Percentiles rank a stretch among this genome's conserved stretches.
These are phyloP conservation scores for Annulohypoxylon stygium DNA, from an alignment of 495 filamentous ascomycete species.

Conservation along the genomic window DNA sequence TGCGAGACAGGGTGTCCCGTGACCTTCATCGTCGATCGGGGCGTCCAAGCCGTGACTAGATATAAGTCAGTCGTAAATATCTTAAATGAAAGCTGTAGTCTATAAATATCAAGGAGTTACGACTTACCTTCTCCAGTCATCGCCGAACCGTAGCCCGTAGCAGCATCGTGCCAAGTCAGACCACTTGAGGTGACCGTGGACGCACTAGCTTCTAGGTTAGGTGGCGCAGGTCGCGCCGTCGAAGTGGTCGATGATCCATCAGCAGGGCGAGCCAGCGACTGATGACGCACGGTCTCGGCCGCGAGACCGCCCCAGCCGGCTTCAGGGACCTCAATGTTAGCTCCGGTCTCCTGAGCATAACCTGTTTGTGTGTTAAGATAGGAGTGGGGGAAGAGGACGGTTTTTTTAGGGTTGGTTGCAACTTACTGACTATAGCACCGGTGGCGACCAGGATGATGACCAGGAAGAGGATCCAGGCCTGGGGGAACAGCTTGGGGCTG, in stretches of 20 bases:
- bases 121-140: constrained; percentile 18
- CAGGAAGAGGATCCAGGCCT: constrained; percentile 28
- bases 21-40: background rate
- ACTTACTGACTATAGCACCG: constrained; percentile 26
- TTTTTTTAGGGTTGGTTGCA: background rate
- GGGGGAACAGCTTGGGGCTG: constrained; percentile 15
- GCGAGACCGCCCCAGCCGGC: constrained; percentile 32
- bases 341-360: background rate
- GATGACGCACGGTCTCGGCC: constrained; percentile 16
- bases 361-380: background rate
- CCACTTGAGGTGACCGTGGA: background rate
- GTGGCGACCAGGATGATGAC: constrained; percentile 20
- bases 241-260: background rate
- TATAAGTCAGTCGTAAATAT: background rate
- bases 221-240: constrained; percentile 16
- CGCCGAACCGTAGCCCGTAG: background rate
- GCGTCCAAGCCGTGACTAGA: background rate
- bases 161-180: background rate
- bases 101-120: background rate
- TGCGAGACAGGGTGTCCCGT: background rate
- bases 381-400: background rate
- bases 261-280: background rate
- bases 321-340: constrained; percentile 18
- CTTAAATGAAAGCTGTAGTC: background rate
- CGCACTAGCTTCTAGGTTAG: constrained; percentile 4